These are phyloP conservation scores for Amauroascus niger DNA, from an alignment of 2,329 filamentous ascomycete species.

Conservation along the genomic window DNA sequence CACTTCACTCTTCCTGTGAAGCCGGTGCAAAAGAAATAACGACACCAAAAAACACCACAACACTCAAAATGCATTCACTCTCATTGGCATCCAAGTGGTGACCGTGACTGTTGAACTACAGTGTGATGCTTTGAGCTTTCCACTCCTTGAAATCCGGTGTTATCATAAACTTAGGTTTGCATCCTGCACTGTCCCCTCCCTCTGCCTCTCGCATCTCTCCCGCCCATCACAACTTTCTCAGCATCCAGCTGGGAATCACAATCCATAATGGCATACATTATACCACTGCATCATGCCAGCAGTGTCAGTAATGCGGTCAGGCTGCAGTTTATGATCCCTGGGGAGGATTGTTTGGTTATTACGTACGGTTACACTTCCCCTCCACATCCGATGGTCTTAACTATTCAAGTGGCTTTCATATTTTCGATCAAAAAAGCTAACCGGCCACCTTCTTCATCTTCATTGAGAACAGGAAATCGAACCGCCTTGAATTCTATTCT, in stretches of 20 bases:
- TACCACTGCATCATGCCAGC: constrained; percentile 83
- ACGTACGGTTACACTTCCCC: constrained; percentile 52
- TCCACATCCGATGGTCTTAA: constrained; percentile 19
- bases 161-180: no score
- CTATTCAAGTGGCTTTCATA: neutral
- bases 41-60: no score
- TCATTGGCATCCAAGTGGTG: no score
- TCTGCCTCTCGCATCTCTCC: neutral
- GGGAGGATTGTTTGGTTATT: constrained; percentile 73
- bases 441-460: neutral
- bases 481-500: constrained; percentile 75
- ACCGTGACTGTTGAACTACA: no score
- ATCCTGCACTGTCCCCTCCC: neutral
- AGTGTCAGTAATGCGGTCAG: constrained; percentile 83
- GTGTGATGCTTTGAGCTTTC: no score
- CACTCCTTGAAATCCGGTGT: no score
- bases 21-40: no score
- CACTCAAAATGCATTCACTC: no score
- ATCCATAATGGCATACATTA: constrained; percentile 77
- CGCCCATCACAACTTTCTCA: neutral
- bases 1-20: no score
- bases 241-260: neutral
- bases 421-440: no score
- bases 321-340: constrained; percentile 61
- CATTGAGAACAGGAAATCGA: constrained; percentile 56